Conservation (phyloP, 2,329 filamentous ascomycete species). For the Aspergillus unguis region DNA sequence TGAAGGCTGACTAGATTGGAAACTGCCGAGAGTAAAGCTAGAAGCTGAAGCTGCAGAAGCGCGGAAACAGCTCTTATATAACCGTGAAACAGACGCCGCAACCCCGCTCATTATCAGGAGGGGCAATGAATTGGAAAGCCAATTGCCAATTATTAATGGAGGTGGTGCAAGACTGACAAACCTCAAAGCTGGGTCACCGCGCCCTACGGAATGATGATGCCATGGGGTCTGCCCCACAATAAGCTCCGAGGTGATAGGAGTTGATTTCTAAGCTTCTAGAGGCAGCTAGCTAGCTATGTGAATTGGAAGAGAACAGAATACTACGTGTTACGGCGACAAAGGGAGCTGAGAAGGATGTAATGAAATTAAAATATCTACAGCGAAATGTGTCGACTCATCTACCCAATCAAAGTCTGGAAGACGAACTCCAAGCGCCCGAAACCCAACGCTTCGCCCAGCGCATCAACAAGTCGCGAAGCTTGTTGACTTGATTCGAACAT, state of each 20-base stretch:
- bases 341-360: not conserved
- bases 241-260: not conserved
- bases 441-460: not conserved
- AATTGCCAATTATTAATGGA: conserved; percentile 4
- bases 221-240: conserved; percentile 6
- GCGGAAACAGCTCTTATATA: conserved; percentile 6
- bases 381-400: not conserved
- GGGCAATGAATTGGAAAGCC: not conserved
- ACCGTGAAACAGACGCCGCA: not conserved
- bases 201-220: conserved; percentile 5
- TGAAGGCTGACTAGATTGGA: not conserved
- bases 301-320: not conserved
- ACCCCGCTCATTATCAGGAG: conserved; percentile 10
- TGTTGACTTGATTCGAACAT: not conserved
- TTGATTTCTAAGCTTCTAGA: conserved; percentile 11
- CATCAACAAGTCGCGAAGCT: not conserved
- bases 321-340: not conserved
- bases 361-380: conserved; percentile 5
- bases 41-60: not conserved
- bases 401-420: not conserved
- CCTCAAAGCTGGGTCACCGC: not conserved
- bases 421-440: conserved; percentile 1
- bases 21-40: not conserved
- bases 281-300: not conserved
- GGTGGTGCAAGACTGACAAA: not conserved